Conservation (phyloP, 2,329 filamentous ascomycete species). For the Exophiala alcalophila region DNA sequence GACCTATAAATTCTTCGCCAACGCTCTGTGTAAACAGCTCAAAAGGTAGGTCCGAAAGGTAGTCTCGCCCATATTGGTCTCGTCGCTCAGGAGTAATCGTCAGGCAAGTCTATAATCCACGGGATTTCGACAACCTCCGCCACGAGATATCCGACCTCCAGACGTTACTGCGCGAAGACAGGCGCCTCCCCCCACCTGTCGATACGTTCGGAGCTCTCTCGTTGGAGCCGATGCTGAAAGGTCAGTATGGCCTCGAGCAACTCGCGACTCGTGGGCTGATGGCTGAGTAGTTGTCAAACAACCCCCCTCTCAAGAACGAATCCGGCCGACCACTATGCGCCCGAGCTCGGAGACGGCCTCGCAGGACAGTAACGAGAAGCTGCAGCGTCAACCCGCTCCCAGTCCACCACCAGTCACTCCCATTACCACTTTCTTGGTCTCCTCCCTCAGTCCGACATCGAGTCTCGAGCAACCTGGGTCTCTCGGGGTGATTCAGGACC, state of each 20-base stretch:
- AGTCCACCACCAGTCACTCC: constrained; percentile 26
- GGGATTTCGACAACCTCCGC: constrained; percentile 20
- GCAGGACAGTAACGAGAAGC: constrained; percentile 22
- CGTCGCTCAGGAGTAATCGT: constrained; percentile 10
- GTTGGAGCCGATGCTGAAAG: constrained; percentile 19
- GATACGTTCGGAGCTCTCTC: constrained; percentile 20
- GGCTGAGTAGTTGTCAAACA: constrained; percentile 16
- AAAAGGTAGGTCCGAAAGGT: constrained; percentile 51
- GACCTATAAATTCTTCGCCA: constrained; percentile 51
- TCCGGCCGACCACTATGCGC: constrained; percentile 17
- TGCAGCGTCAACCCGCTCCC: constrained; percentile 18
- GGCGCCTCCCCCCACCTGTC: constrained; percentile 19
- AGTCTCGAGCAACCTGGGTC: no score
- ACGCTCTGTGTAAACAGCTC: constrained; percentile 44
- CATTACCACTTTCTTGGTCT: constrained; percentile 28
- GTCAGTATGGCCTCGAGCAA: neutral
- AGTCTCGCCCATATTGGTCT: no score
- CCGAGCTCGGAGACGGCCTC: constrained; percentile 27
- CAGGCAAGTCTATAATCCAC: constrained; percentile 20
- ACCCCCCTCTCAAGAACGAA: constrained; percentile 21
- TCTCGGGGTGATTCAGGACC: no score
- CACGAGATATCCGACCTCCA: constrained; percentile 28
- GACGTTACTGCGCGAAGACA: constrained; percentile 16
- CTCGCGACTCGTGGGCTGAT: constrained; percentile 1
- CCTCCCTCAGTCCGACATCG: constrained; percentile 26